phyloP scores from a whole-genome alignment of 2,329 filamentous ascomycete species.

The Drechslerella stenobrocha region DNA sequence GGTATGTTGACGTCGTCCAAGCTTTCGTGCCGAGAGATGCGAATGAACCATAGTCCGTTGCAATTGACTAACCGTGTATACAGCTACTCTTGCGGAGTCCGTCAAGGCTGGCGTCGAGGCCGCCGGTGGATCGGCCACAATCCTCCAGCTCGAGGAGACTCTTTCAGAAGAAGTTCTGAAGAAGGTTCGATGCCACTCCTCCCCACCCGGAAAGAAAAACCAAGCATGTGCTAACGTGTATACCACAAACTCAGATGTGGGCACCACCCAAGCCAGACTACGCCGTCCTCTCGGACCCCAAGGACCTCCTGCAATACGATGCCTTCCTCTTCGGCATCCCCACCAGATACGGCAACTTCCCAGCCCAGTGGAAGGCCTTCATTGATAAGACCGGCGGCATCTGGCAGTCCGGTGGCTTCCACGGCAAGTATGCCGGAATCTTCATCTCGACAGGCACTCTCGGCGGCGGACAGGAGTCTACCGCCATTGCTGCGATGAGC shows the following conservation, averaged over 20 bases:
- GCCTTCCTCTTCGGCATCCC: constrained; percentile 92
- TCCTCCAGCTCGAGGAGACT: constrained; percentile 90
- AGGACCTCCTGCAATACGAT: constrained; percentile 70
- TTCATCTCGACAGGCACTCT: constrained; percentile 84
- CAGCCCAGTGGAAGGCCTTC: constrained; percentile 89
- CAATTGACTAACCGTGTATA: neutral
- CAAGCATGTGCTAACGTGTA: no score
- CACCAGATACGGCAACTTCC: constrained; percentile 96
- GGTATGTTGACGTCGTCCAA: constrained; percentile 17
- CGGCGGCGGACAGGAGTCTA: constrained; percentile 93
- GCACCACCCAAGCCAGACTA: constrained; percentile 76
- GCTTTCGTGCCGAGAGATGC: neutral
- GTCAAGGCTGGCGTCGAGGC: constrained; percentile 88
- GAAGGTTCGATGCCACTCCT: constrained; percentile 60
- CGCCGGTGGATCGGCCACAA: constrained; percentile 76
- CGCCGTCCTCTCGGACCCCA: constrained; percentile 64
- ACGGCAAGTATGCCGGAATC: constrained; percentile 85
- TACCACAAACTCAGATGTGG: no score
- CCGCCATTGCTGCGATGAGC: constrained; percentile 76
- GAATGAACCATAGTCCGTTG: no score
- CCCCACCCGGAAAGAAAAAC: neutral
- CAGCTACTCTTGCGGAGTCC: constrained; percentile 72
- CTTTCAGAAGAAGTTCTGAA: constrained; percentile 76
- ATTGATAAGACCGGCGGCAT: constrained; percentile 88
- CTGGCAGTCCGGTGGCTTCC: constrained; percentile 76